Conservation (phyloP, 202 grass and related monocot genomes). For the Thinopyrum obtusiflorum region DNA sequence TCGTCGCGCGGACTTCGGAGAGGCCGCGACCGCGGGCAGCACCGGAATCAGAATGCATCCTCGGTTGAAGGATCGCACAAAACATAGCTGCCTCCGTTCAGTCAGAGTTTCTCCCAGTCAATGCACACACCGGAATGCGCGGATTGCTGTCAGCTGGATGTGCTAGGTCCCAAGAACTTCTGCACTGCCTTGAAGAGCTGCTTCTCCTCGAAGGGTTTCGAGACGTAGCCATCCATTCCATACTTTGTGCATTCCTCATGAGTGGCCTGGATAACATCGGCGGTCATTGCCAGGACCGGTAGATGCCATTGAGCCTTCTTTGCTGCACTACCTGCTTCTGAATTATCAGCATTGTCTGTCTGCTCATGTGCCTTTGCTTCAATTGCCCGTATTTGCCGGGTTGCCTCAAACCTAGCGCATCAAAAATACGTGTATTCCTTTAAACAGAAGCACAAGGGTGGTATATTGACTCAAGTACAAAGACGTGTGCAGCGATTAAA, state of each 20-base stretch:
- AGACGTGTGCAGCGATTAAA: not conserved
- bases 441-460: not conserved
- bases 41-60: constrained; percentile 21
- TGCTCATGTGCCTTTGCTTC: constrained; percentile 61
- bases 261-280: constrained; percentile 94
- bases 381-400: constrained; percentile 68
- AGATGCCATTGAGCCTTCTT: constrained; percentile 42
- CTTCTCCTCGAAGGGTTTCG: constrained; percentile 93
- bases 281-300: constrained; percentile 90
- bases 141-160: constrained; percentile 21
- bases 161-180: constrained; percentile 60
- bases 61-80: constrained; percentile 14
- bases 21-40: not conserved
- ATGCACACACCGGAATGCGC: not conserved
- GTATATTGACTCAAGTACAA: not conserved
- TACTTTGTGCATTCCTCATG: constrained; percentile 79
- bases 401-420: constrained; percentile 73
- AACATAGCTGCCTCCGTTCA: constrained; percentile 27
- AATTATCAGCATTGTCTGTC: not conserved
- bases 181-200: constrained; percentile 80
- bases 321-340: constrained; percentile 8
- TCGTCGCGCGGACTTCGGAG: not conserved
- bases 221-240: constrained; percentile 95
- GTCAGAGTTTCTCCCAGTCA: not conserved
- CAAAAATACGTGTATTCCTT: not conserved